phyloP scores from a whole-genome alignment of 768 basidiomycete species.

The Tylopilus cervinicoccineus region DNA sequence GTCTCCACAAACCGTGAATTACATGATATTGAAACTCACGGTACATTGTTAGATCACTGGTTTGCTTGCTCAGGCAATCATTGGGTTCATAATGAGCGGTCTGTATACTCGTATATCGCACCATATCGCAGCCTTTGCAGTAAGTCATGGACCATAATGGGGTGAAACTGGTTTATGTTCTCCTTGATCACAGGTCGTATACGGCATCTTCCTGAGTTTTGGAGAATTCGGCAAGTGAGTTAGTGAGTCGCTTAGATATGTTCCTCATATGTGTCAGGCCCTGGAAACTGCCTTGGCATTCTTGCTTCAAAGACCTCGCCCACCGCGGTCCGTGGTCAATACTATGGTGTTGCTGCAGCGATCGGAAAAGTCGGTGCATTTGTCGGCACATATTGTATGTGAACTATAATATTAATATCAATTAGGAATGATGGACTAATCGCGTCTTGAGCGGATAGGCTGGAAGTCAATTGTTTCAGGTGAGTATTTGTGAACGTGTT shows the following conservation, averaged over 20 bases:
- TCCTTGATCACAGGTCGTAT: slow-evolving; percentile 53
- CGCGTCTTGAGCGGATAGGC: slow-evolving; percentile 31
- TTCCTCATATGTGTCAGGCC: slow-evolving; percentile 39
- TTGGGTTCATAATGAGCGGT: slow-evolving; percentile 91
- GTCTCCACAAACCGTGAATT: neutral
- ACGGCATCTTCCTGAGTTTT: slow-evolving; percentile 87
- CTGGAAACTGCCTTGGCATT: slow-evolving; percentile 83
- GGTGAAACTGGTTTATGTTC: neutral
- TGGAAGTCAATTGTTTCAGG: slow-evolving; percentile 67
- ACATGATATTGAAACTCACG: neutral
- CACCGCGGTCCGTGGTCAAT: slow-evolving; percentile 81
- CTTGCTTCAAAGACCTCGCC: slow-evolving; percentile 84
- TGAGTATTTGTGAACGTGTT: slow-evolving; percentile 20
- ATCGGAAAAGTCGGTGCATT: slow-evolving; percentile 84
- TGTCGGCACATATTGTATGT: slow-evolving; percentile 74
- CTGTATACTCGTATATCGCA: slow-evolving; percentile 58
- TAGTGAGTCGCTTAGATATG: neutral
- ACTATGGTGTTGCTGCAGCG: slow-evolving; percentile 84
- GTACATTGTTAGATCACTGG: slow-evolving; percentile 51
- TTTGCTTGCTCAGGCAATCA: slow-evolving; percentile 59
- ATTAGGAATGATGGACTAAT: slow-evolving; percentile 4
- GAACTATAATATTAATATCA: neutral
- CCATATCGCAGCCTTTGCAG: slow-evolving; percentile 73
- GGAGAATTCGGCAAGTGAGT: slow-evolving; percentile 68
- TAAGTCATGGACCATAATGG: slow-evolving; percentile 28